Base-by-base conservation (phyloP, 305 asterid genomes). In the Rubia balearica region DNA sequence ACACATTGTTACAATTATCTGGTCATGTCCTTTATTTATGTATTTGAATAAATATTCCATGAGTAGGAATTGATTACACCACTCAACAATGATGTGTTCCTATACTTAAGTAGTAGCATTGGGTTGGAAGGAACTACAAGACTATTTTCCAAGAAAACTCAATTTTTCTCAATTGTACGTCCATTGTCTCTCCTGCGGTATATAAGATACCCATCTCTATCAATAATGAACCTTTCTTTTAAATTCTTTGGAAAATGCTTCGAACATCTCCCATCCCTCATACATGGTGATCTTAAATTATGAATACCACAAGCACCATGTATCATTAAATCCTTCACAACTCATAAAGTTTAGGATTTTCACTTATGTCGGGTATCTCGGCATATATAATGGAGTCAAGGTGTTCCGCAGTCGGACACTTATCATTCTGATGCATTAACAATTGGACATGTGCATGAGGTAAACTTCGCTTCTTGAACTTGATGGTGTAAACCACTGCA, bases 11-110 rank as follows among this genome's bases (percentile, higher is more conserved):
- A 2, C 17, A 22, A 33, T 60, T 11, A 27, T 40, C 7, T 19
- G 33, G 41, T 60, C 36, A 8, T 8, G 5, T 24, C 38, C 65
- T 22, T 60, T 60, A 7, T 22, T 60, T 14, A 60, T 27, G 12
- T 60, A 60, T 33, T 60, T 60, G 16, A 60, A 60, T 5, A 60
- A 24, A 27, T 60, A 60, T 7, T 60, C 24, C 2, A 60, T 60
- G 9, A 40, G 13, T 16, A 40, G 12, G 5, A 40, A 2, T 2
- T 60, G 65, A 27, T 60, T 60, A 16, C 65, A 27, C 41, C 38
- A 60, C 27, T 60, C 65, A 60, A 60, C 38, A 22, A 22, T 60
- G 7, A 60, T 60, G 40, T 60, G 65, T 11, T 38, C 65, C 65
- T 9, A 11, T 11, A 60, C 16, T 16, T 60, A 5, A 22, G 4